Conservation (phyloP, 495 filamentous ascomycete species). For the Podospora sp. region DNA sequence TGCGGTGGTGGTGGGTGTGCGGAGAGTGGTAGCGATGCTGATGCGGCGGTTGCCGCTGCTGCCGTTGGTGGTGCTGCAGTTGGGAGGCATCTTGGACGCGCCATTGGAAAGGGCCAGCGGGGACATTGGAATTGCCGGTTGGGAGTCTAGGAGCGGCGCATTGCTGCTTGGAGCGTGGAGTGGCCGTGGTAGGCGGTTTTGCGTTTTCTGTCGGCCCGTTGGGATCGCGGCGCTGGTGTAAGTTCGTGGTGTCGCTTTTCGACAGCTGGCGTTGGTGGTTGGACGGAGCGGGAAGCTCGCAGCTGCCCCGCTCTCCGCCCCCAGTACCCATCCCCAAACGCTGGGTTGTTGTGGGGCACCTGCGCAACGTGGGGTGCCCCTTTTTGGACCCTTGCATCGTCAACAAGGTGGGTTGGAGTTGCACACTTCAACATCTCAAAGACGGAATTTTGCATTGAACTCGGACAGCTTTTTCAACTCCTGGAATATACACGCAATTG, state of each 20-base stretch:
- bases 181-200: neutral
- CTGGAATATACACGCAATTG: too few species aligned
- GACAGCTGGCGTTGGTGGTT: neutral
- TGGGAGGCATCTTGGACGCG: constrained; percentile 34
- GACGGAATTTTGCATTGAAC: too few species aligned
- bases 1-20: constrained; percentile 7
- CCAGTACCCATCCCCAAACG: too few species aligned
- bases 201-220: neutral
- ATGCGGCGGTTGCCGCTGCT: constrained; percentile 16
- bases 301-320: neutral
- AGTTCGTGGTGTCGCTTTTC: neutral
- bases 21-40: constrained; percentile 21
- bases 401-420: neutral
- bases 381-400: neutral
- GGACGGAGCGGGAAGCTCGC: neutral
- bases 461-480: too few species aligned
- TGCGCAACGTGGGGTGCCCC: neutral
- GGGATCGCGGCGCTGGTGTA: neutral
- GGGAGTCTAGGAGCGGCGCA: constrained; percentile 35
- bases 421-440: too few species aligned
- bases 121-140: constrained; percentile 41
- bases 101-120: constrained; percentile 38
- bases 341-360: neutral
- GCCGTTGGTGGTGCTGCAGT: too few species aligned
- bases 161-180: constrained; percentile 24